phyloP scores from a whole-genome alignment of 495 filamentous ascomycete genomes.

The Beverwykella pulmonaria region DNA sequence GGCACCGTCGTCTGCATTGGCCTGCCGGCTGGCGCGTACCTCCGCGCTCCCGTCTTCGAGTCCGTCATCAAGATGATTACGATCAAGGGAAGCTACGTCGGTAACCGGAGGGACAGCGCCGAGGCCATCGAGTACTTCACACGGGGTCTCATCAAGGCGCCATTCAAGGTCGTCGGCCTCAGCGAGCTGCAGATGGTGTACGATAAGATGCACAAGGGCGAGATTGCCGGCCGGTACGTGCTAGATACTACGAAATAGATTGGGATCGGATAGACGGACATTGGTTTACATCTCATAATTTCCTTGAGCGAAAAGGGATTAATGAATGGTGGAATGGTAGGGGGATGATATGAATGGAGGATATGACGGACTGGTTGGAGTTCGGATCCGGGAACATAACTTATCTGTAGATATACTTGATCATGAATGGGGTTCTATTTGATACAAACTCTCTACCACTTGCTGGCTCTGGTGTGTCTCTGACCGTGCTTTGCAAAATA shows the following conservation, averaged over 20 bases:
- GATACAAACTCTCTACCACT: too few relatives aligned
- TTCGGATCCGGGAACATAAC: too few relatives aligned
- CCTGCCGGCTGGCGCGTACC: constrained; percentile 73
- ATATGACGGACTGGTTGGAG: too few relatives aligned
- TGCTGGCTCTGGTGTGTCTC: too few relatives aligned
- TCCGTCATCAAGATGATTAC: constrained; percentile 85
- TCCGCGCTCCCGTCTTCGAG: constrained; percentile 82
- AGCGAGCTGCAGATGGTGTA: constrained; percentile 77
- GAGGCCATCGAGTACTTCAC: constrained; percentile 89
- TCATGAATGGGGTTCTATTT: too few relatives aligned
- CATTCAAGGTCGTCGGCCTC: constrained; percentile 80
- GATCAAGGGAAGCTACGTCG: constrained; percentile 92
- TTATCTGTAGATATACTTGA: too few relatives aligned
- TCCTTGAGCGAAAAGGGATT: too few relatives aligned
- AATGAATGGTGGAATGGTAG: too few relatives aligned
- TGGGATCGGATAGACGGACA: background rate
- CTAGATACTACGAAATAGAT: constrained; percentile 66
- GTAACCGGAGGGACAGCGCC: constrained; percentile 78
- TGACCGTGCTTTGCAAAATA: too few relatives aligned
- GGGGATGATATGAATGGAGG: too few relatives aligned
- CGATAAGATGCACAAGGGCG: constrained; percentile 53
- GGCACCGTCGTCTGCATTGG: constrained; percentile 85
- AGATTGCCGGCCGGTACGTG: constrained; percentile 88
- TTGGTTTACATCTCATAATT: too few relatives aligned
- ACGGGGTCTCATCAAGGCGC: constrained; percentile 79